A percentile compares a stretch with the other conserved stretches of the same genome.
phyloP scores from a whole-genome alignment of 2,329 filamentous ascomycete species.

The Pezicula carpinea region DNA sequence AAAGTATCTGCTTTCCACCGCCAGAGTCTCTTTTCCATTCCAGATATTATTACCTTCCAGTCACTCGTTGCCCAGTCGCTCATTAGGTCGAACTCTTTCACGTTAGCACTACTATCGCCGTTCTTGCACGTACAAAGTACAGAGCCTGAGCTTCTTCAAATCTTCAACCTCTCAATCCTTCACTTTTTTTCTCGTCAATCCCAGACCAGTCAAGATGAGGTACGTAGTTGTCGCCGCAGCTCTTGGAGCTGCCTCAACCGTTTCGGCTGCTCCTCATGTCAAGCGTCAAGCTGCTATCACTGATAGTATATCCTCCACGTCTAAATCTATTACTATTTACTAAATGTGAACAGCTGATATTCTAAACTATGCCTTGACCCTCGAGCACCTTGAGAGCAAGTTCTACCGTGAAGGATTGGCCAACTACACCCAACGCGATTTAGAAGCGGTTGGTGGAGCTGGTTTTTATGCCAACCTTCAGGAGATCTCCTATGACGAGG shows the following conservation, averaged over 20 bases:
- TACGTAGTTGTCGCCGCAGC: constrained; percentile 13
- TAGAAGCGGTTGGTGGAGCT: constrained; percentile 45
- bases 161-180: too few relatives aligned
- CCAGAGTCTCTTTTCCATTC: too few relatives aligned
- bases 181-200: neutral
- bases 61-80: too few relatives aligned
- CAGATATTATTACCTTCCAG: too few relatives aligned
- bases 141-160: too few relatives aligned
- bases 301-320: constrained; percentile 6
- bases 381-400: constrained; percentile 54
- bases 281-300: constrained; percentile 9
- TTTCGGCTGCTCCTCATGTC: constrained; percentile 12
- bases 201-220: constrained; percentile 14
- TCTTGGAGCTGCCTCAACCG: constrained; percentile 13
- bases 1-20: too few relatives aligned
- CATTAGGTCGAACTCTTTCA: too few relatives aligned
- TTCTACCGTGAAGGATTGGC: constrained; percentile 58
- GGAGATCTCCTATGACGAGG: constrained; percentile 50
- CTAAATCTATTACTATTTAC: neutral
- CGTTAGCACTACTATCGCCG: too few relatives aligned
- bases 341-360: constrained; percentile 23
- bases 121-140: too few relatives aligned
- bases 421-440: constrained; percentile 50
- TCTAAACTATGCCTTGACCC: constrained; percentile 42
- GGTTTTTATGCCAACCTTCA: constrained; percentile 53